Conservation (phyloP, 2,329 filamentous ascomycete species). For the Verticillium albo-atrum region DNA sequence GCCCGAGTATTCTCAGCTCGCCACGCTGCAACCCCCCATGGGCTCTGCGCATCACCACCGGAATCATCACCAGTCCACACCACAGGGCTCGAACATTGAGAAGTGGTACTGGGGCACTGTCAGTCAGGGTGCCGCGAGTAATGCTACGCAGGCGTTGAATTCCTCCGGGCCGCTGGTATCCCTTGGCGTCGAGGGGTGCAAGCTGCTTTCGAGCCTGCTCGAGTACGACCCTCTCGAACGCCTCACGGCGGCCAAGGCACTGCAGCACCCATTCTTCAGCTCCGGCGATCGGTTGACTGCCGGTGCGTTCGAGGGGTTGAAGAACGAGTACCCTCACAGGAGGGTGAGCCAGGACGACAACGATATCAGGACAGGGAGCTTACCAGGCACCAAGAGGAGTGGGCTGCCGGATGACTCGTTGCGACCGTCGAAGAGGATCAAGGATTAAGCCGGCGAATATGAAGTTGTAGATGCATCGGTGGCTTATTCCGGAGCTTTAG, state of each 20-base stretch:
- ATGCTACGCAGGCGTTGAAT: conserved; percentile 36
- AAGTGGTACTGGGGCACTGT: conserved; percentile 75
- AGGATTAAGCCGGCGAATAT: conserved; percentile 35
- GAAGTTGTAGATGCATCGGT: too few species aligned
- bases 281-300: conserved; percentile 67
- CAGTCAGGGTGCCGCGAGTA: conserved; percentile 49
- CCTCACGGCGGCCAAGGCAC: conserved; percentile 78
- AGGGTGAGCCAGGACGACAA: conserved; percentile 93
- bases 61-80: conserved; percentile 36
- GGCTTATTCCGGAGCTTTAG: background rate
- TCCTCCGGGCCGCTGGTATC: conserved; percentile 43
- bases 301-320: conserved; percentile 88
- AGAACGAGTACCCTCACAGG: conserved; percentile 83
- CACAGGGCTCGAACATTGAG: conserved; percentile 55
- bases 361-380: conserved; percentile 83
- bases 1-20: conserved; percentile 78
- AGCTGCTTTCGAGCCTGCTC: conserved; percentile 74
- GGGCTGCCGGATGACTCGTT: conserved; percentile 77
- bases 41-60: conserved; percentile 36
- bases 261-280: conserved; percentile 88
- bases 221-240: conserved; percentile 92
- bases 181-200: conserved; percentile 73
- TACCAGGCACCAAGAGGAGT: conserved; percentile 87
- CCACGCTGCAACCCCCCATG: conserved; percentile 47
- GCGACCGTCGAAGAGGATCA: conserved; percentile 58